Percentiles rank a stretch among this genome's conserved stretches.
phyloP scores from a whole-genome alignment of 2,329 filamentous ascomycete species.

The Hymenoscyphus repandus region DNA sequence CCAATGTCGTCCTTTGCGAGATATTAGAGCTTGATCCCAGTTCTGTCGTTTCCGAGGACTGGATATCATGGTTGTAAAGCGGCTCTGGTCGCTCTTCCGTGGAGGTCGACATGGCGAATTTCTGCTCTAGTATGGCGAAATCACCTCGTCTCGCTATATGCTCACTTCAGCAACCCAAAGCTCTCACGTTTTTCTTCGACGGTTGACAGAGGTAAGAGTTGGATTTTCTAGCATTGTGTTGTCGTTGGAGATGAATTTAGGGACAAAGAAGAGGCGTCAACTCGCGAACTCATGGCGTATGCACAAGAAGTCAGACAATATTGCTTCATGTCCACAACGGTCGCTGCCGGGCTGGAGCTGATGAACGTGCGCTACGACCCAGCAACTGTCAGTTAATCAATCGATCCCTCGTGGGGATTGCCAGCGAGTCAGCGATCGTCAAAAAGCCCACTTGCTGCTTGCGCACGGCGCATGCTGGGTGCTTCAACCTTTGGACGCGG shows the following conservation, averaged over 20 bases:
- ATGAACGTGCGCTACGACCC: conserved; percentile 13
- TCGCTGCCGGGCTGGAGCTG: conserved; percentile 7
- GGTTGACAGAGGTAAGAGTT: neutral
- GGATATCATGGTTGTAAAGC: neutral
- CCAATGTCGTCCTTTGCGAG: conserved; percentile 1
- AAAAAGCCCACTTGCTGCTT: neutral
- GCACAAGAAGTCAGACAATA: conserved; percentile 11
- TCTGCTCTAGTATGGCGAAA: neutral
- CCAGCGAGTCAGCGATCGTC: conserved; percentile 1
- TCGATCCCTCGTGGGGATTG: conserved; percentile 6
- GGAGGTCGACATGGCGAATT: neutral
- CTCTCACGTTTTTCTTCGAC: neutral
- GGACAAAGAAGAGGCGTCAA: neutral
- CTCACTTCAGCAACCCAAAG: neutral
- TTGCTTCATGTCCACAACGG: conserved; percentile 5
- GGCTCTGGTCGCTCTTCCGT: neutral
- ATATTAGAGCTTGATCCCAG: conserved; percentile 3
- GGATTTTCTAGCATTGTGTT: neutral
- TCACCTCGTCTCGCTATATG: neutral
- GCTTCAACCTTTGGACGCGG: too few species aligned
- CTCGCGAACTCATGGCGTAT: conserved; percentile 9
- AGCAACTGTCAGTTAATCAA: conserved; percentile 3
- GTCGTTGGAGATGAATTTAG: neutral
- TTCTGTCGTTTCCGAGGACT: conserved; percentile 2
- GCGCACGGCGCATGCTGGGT: too few species aligned